phyloP scores from a whole-genome alignment of 2,329 filamentous ascomycete genomes.

The Alternaria solani region DNA sequence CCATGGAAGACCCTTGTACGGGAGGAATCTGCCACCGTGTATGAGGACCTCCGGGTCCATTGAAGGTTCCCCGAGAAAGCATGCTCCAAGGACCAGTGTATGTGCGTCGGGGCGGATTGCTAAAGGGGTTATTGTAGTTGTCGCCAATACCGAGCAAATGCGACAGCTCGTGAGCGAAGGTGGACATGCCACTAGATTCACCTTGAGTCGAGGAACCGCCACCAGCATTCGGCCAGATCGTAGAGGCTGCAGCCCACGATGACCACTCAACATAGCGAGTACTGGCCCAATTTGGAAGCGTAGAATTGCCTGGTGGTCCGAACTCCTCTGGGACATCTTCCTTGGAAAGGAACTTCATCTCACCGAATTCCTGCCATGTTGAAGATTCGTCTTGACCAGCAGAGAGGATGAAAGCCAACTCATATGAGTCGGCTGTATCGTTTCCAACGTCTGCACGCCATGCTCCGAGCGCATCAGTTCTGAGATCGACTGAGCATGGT shows the following conservation, averaged over 20 bases:
- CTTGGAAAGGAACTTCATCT: conserved; percentile 60
- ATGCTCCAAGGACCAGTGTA: conserved; percentile 64
- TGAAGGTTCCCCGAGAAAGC: conserved; percentile 62
- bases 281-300: conserved; percentile 56
- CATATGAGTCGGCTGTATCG: conserved; percentile 57
- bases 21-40: conserved; percentile 63
- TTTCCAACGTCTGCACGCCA: conserved; percentile 63
- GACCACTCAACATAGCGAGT: conserved; percentile 65
- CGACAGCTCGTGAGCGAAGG: conserved; percentile 63
- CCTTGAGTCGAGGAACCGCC: conserved; percentile 62
- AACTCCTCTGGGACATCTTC: conserved; percentile 61
- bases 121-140: conserved; percentile 65
- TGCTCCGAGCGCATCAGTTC: conserved; percentile 58
- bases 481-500: conserved; percentile 58
- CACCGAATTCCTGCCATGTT: conserved; percentile 66
- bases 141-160: conserved; percentile 63
- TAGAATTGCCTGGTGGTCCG: conserved; percentile 57
- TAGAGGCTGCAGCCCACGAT: conserved; percentile 61
- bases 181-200: conserved; percentile 62
- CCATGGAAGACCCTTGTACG: conserved; percentile 58
- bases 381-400: conserved; percentile 65
- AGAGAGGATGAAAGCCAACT: conserved; percentile 64
- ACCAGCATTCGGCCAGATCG: conserved; percentile 64
- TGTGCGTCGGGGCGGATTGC: conserved; percentile 55
- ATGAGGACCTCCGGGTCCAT: conserved; percentile 63